Base-by-base conservation (phyloP, 2,329 filamentous ascomycete species). In the Penicillium digitatum region DNA sequence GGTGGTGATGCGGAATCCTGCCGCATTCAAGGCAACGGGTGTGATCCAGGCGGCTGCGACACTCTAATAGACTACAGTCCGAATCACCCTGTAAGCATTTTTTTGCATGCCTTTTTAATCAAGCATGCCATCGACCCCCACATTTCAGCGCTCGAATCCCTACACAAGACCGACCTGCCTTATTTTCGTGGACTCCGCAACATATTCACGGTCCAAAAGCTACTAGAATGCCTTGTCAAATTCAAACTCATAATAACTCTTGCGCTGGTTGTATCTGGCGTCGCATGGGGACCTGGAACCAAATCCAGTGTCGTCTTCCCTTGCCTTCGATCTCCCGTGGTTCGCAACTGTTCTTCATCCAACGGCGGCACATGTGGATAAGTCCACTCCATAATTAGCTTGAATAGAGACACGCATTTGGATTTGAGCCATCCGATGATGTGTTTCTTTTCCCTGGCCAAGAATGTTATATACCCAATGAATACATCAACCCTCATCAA, bases 21-120 rank as follows among this genome's bases (percentile, higher is more conserved):
- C 77, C 59, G 71, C 78, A 0, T 89, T 88, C 74, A 84, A 82
- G 66, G 81, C 77, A n/a, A 77, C 79, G 1, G 87, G 88, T 27
- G 82, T 79, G 9, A 78, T 82, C n/a, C 82, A 83, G 64, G 86
- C 84, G 8, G 68, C 72, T 32, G 69, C 75, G 31, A 66, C 71
- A 27, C 63, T 77, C 56, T 77, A 61, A 72, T 43, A n/a, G 31
- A 16, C n/a, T 45, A 18, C 26, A 51, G 14, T n/a, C 14, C 11
- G 22, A 48, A 49, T 32, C 20, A 12, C 43, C 16, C 20, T 34
- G 39, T 34, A 43, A 26, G 27, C 37, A 34, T 38, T 26, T 44
- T 44, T 27, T 20, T 52, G 34, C 34, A 52, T 52, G 7, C 20
- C 26, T 22, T 20, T 50, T 27, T 18, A 14, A n/a, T 12, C 27